A percentile compares a stretch with the other conserved stretches of the same genome.
Conservation (phyloP, 805 yeast species). For the Wickerhamiella galacta region DNA sequence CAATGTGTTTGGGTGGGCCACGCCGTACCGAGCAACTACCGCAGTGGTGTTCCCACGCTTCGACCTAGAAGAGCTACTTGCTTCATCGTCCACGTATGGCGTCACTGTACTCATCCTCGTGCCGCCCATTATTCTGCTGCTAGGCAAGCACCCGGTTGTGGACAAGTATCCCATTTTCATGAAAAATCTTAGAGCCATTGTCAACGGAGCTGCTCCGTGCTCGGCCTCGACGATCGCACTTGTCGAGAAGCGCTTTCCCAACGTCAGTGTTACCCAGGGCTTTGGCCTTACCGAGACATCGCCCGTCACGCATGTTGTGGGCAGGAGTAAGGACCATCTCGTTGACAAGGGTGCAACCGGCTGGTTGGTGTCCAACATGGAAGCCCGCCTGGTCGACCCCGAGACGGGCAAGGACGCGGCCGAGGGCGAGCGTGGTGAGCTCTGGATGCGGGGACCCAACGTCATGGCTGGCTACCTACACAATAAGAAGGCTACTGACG, state of each 20-base stretch:
- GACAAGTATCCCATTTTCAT: conserved; percentile 29
- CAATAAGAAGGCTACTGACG: conserved; percentile 31
- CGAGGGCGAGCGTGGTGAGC: conserved; percentile 36
- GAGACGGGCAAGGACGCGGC: conserved; percentile 32
- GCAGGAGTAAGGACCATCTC: conserved; percentile 29
- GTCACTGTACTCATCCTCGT: conserved; percentile 28
- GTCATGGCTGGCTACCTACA: conserved; percentile 33
- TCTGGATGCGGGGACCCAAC: conserved; percentile 38
- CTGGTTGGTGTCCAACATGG: conserved; percentile 28
- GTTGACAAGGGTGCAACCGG: conserved; percentile 36
- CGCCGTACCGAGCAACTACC: conserved; percentile 12
- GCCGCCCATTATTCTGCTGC: conserved; percentile 28
- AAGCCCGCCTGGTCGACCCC: conserved; percentile 30
- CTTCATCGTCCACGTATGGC: conserved; percentile 16
- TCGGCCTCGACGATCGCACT: conserved; percentile 8
- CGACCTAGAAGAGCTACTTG: conserved; percentile 20
- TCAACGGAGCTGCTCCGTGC: conserved; percentile 34
- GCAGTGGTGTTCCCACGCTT: conserved; percentile 19
- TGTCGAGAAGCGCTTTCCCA: conserved; percentile 8
- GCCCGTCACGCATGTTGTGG: conserved; percentile 34
- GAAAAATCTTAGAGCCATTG: conserved; percentile 14
- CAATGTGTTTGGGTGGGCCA: conserved; percentile 16
- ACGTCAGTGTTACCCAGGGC: conserved; percentile 12
- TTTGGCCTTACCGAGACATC: conserved; percentile 46
- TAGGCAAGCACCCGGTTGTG: conserved; percentile 30